Evolutionary conservation across 1,139 yeast species (phyloP).

Genomic region (Pichia sp.): DNA sequence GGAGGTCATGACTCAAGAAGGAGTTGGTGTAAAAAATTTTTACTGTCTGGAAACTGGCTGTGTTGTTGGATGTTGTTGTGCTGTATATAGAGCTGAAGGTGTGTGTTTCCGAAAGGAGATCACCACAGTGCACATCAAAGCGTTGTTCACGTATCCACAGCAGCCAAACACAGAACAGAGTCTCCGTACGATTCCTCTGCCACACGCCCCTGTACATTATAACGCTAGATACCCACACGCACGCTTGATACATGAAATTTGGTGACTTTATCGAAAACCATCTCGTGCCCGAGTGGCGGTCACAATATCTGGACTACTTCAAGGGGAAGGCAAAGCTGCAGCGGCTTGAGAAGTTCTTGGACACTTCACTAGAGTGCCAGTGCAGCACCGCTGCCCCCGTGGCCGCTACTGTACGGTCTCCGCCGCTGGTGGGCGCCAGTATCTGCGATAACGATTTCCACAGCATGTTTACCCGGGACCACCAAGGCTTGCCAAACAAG

Average conservation of each 20-base stretch:
- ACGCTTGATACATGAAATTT: slow-evolving; percentile 45
- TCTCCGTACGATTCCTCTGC: too few relatives aligned
- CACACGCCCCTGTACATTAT: too few relatives aligned
- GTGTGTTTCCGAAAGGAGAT: too few relatives aligned
- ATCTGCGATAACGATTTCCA: neutral
- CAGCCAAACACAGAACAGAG: too few relatives aligned
- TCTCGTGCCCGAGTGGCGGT: slow-evolving; percentile 81
- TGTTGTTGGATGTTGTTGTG: neutral
- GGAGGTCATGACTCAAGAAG: neutral
- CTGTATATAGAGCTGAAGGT: neutral
- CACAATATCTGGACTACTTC: slow-evolving; percentile 74
- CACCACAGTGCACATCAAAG: too few relatives aligned
- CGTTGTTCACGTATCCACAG: too few relatives aligned
- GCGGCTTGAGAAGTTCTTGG: slow-evolving; percentile 30
- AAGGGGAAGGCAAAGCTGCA: slow-evolving; percentile 56
- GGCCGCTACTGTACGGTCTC: too few relatives aligned
- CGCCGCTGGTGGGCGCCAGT: neutral
- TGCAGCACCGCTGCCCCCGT: slow-evolving; percentile 4
- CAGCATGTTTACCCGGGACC: neutral
- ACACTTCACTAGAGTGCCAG: slow-evolving; percentile 21
- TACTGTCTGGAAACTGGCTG: neutral
- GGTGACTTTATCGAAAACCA: slow-evolving; percentile 55
- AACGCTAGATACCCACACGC: neutral
- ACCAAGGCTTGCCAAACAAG: neutral
- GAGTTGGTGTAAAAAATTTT: neutral